Conservation (phyloP, 257 asterid genomes). For the Nicotiana obtusifolia region DNA sequence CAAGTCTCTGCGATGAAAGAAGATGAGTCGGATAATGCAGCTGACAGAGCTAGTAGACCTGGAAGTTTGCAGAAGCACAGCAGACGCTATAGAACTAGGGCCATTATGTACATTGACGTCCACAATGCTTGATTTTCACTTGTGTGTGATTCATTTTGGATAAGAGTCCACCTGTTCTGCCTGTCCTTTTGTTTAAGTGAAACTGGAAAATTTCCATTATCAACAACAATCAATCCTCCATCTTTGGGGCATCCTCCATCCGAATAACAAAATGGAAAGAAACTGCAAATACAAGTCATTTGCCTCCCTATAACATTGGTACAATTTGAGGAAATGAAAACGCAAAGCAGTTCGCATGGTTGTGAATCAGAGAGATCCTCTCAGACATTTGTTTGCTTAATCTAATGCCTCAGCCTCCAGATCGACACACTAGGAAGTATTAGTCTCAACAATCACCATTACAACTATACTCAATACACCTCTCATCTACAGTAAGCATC, state of each 20-base stretch:
- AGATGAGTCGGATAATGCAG: conserved; percentile 25
- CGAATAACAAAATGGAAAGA: no score
- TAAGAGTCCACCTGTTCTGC: background rate
- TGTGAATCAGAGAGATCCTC: background rate
- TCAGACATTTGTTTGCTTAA: background rate
- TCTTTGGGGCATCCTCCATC: no score
- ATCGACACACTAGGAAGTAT: background rate
- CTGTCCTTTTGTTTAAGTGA: background rate
- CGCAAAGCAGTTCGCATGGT: background rate
- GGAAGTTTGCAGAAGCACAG: conserved; percentile 36
- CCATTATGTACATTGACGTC: conserved; percentile 16
- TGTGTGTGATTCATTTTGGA: background rate
- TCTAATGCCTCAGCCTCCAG: background rate
- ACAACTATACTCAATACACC: background rate
- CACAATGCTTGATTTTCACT: background rate
- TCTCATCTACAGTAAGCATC: background rate
- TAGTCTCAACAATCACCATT: background rate
- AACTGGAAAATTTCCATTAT: no score
- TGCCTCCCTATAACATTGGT: no score
- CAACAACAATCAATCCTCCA: no score
- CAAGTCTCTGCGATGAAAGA: conserved; percentile 65
- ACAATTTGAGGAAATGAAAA: background rate
- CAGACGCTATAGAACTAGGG: conserved; percentile 51
- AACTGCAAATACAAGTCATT: no score
- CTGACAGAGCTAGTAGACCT: background rate